Percentiles rank a stretch among this genome's conserved stretches.
phyloP scores from a whole-genome alignment of 345 rosid genomes.

The Excoecaria agallocha region DNA sequence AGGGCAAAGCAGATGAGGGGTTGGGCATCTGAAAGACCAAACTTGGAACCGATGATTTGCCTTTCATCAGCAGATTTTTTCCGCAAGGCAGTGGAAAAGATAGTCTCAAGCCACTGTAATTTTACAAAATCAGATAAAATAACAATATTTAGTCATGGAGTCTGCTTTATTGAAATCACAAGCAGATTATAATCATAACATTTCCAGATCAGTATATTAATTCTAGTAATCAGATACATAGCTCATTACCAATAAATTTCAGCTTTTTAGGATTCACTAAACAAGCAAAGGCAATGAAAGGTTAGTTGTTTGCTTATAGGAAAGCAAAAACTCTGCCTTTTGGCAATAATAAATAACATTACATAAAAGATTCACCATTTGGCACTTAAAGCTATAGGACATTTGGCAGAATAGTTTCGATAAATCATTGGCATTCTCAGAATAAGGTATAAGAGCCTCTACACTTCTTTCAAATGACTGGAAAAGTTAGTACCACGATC shows the following conservation, averaged over 20 bases:
- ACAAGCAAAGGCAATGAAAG: not conserved
- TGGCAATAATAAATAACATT: no score
- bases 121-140: conserved; percentile 12
- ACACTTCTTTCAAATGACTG: not conserved
- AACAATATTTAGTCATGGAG: conserved; percentile 4
- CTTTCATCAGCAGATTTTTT: conserved; percentile 70
- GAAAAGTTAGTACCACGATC: not conserved
- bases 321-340: not conserved
- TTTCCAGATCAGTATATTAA: not conserved
- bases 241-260: not conserved
- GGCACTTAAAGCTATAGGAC: no score
- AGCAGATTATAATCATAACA: not conserved
- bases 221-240: not conserved
- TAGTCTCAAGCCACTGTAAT: conserved; percentile 83
- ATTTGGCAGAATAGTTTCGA: no score
- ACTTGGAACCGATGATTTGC: conserved; percentile 51
- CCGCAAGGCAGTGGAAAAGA: conserved; percentile 70
- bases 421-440: no score
- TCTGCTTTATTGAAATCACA: conserved; percentile 4
- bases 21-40: conserved; percentile 48
- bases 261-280: not conserved
- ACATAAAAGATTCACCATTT: no score
- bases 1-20: conserved; percentile 81
- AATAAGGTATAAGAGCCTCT: not conserved
- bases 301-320: not conserved